Evolutionary conservation across 371 early-diverging fungal species (phyloP).

Genomic region (Rhizomucor pusillus): DNA sequence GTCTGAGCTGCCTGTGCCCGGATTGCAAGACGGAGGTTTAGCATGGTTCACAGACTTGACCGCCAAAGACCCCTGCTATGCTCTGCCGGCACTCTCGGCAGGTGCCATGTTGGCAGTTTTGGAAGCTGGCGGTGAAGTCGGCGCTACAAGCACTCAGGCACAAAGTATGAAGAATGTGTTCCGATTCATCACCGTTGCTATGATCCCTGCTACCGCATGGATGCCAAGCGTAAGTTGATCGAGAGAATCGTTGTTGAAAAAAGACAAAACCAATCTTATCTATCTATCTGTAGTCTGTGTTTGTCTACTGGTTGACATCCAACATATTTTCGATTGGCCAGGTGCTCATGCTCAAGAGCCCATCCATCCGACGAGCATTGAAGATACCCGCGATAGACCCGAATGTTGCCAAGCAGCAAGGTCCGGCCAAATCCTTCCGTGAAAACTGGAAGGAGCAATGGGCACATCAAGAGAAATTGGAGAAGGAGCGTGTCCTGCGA

Average conservation of each 20-base stretch:
- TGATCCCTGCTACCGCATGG: slow-evolving; percentile 67
- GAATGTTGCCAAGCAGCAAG: slow-evolving; percentile 46
- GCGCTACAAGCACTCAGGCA: slow-evolving; percentile 44
- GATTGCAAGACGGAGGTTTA: slow-evolving; percentile 74
- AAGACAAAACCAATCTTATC: neutral
- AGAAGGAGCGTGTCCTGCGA: slow-evolving; percentile 46
- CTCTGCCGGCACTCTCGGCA: slow-evolving; percentile 77
- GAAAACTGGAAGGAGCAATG: slow-evolving; percentile 49
- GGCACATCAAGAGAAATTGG: slow-evolving; percentile 30
- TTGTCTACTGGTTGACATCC: slow-evolving; percentile 85
- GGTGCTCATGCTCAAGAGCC: slow-evolving; percentile 60
- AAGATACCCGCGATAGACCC: slow-evolving; percentile 55
- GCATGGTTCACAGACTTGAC: slow-evolving; percentile 86
- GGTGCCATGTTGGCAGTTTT: slow-evolving; percentile 72
- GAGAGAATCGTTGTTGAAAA: neutral
- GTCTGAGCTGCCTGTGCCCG: slow-evolving; percentile 82
- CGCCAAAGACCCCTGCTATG: slow-evolving; percentile 76
- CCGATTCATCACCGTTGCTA: slow-evolving; percentile 60
- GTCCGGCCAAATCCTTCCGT: slow-evolving; percentile 44
- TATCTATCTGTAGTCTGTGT: slow-evolving; percentile 57
- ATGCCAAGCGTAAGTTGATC: slow-evolving; percentile 70
- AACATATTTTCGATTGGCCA: slow-evolving; percentile 74
- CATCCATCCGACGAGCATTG: slow-evolving; percentile 54
- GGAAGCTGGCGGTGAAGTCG: slow-evolving; percentile 68
- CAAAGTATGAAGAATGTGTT: slow-evolving; percentile 68